Evolutionary conservation across 2,329 filamentous ascomycete species (phyloP).

Genomic region (Biscogniauxia sp.): DNA sequence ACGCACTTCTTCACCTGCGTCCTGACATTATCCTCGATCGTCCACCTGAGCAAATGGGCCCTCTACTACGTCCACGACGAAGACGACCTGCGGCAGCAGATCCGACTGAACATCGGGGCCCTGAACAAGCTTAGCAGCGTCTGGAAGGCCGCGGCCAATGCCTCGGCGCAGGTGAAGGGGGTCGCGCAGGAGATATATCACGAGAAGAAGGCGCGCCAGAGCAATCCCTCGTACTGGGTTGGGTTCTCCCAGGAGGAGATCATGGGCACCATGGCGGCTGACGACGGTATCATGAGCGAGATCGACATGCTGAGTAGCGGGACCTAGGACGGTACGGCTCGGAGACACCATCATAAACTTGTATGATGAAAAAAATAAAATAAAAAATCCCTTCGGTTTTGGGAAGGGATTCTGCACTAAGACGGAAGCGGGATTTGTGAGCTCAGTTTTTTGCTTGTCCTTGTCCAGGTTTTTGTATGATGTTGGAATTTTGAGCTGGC

Average conservation of each 20-base stretch:
- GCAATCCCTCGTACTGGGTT: constrained; percentile 53
- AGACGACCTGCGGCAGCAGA: constrained; percentile 68
- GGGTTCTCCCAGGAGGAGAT: constrained; percentile 55
- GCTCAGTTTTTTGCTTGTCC: neutral
- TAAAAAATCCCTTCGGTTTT: neutral
- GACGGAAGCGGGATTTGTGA: neutral
- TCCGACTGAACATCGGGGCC: constrained; percentile 75
- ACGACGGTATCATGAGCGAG: constrained; percentile 59
- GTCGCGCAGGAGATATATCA: constrained; percentile 76
- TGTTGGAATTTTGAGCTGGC: neutral
- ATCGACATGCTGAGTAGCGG: constrained; percentile 43
- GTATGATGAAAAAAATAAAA: neutral
- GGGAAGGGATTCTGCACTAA: neutral
- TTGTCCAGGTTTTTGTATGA: neutral
- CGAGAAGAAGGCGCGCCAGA: constrained; percentile 55
- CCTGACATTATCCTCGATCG: constrained; percentile 73
- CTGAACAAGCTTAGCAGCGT: constrained; percentile 66
- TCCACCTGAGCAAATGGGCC: constrained; percentile 78
- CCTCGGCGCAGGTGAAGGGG: constrained; percentile 70
- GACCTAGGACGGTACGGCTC: neutral
- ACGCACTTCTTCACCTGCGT: constrained; percentile 84
- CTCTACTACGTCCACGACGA: constrained; percentile 61
- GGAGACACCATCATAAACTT: neutral
- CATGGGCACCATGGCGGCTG: constrained; percentile 52
- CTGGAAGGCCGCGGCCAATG: constrained; percentile 70